These are phyloP conservation scores for Populus hybrid DNA, from an alignment of 441 rosid genomes.

Conservation along the genomic window DNA sequence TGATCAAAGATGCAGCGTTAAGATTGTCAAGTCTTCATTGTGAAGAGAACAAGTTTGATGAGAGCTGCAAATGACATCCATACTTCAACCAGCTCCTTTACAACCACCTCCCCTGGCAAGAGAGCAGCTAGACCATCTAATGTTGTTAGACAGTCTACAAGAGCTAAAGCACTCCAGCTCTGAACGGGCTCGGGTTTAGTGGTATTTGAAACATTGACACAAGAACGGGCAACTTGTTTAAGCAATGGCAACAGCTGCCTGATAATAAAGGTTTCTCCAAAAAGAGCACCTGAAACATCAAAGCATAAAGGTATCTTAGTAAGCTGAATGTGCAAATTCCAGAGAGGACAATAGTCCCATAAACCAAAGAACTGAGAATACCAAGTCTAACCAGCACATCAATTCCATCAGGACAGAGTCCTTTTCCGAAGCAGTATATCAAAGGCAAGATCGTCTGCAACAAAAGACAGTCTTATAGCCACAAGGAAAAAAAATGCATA, in stretches of 20 bases:
- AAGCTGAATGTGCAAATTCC: conserved; percentile 21
- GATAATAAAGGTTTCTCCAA: conserved; percentile 68
- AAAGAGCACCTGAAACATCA: conserved; percentile 70
- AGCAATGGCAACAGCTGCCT: conserved; percentile 90
- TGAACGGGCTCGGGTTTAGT: conserved; percentile 86
- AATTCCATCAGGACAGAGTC: conserved; percentile 84
- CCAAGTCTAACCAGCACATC: conserved; percentile 95
- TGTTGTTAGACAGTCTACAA: conserved; percentile 74
- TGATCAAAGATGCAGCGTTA: conserved; percentile 25
- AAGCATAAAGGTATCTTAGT: conserved; percentile 26
- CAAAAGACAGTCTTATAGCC: conserved; percentile 20
- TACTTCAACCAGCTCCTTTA: conserved; percentile 81
- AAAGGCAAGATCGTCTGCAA: conserved; percentile 86
- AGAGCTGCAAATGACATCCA: conserved; percentile 23
- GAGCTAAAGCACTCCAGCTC: conserved; percentile 82
- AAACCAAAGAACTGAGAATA: conserved; percentile 45
- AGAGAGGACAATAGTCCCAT: conserved; percentile 21
- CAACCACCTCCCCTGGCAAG: conserved; percentile 65
- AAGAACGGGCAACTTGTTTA: conserved; percentile 65
- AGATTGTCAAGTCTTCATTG: neutral
- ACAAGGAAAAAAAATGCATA: conserved; percentile 11
- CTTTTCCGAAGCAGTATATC: conserved; percentile 92
- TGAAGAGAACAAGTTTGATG: conserved; percentile 15
- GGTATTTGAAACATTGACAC: conserved; percentile 50
- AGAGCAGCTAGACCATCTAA: conserved; percentile 71